Conservation (phyloP, 1,284 basidiomycete species). For the Coriolopsis trogii region DNA sequence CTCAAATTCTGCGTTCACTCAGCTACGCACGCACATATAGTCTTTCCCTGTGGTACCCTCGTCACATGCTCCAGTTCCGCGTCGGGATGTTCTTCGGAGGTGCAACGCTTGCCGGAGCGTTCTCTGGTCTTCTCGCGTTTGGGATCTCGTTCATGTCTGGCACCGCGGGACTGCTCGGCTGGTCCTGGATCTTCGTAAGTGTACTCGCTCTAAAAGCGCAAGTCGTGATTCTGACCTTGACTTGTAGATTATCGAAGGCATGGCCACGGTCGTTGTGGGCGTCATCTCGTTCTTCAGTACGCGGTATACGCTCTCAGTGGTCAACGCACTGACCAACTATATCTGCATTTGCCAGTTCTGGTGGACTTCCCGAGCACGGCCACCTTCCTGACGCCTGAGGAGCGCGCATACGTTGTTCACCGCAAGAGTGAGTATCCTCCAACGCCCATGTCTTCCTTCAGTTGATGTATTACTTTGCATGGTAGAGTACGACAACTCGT, state of each 20-base stretch:
- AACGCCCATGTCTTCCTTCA: conserved; percentile 11
- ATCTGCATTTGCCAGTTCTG: conserved; percentile 47
- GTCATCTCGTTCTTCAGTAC: conserved; percentile 49
- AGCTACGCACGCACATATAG: conserved; percentile 7
- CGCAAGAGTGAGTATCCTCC: conserved; percentile 50
- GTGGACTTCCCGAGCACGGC: conserved; percentile 64
- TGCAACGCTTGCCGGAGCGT: conserved; percentile 38
- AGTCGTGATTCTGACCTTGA: too few relatives aligned
- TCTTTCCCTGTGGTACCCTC: conserved; percentile 38
- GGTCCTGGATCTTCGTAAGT: conserved; percentile 53
- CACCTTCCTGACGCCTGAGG: conserved; percentile 59
- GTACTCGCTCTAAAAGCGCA: too few relatives aligned
- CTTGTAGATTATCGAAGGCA: conserved; percentile 59
- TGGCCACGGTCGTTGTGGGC: conserved; percentile 54
- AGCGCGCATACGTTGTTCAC: conserved; percentile 61
- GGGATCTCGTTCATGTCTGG: conserved; percentile 48
- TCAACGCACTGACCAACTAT: conserved; percentile 22
- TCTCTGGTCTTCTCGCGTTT: conserved; percentile 44
- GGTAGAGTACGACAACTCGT: conserved; percentile 64
- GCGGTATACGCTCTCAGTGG: conserved; percentile 9
- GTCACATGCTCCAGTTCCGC: conserved; percentile 38
- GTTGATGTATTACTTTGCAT: not conserved
- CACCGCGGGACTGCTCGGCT: conserved; percentile 40
- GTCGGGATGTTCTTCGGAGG: conserved; percentile 41
- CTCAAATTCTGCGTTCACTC: not conserved